A percentile compares a stretch with the other conserved stretches of the same genome.
These are phyloP conservation scores for Sclerotinia sclerotiorum DNA, from an alignment of 2,329 filamentous ascomycete species.

Conservation along the genomic window DNA sequence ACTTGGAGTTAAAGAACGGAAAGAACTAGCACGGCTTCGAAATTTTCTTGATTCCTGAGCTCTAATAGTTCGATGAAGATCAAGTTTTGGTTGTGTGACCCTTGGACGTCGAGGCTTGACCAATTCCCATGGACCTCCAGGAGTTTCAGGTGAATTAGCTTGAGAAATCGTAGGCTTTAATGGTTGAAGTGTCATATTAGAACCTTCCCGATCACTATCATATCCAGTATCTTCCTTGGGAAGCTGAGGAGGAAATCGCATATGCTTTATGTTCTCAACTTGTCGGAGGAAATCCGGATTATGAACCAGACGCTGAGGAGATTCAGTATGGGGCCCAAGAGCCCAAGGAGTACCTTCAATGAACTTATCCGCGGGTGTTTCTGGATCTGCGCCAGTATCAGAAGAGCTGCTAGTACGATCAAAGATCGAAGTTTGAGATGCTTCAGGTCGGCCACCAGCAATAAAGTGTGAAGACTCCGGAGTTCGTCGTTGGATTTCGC, in stretches of 20 bases:
- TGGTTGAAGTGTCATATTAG: conserved; percentile 29
- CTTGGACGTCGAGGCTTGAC: conserved; percentile 26
- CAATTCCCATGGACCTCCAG: conserved; percentile 35
- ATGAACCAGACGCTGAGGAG: conserved; percentile 32
- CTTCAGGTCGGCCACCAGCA: conserved; percentile 40
- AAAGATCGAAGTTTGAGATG: conserved; percentile 49
- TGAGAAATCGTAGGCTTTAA: not conserved
- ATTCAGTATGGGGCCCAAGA: conserved; percentile 34
- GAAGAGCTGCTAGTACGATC: conserved; percentile 52
- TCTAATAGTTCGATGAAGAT: conserved; percentile 46
- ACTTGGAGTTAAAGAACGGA: conserved; percentile 43
- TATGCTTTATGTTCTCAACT: conserved; percentile 22
- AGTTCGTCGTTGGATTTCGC: conserved; percentile 47
- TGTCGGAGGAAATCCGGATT: conserved; percentile 28
- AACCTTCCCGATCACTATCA: conserved; percentile 36
- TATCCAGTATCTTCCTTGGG: conserved; percentile 36
- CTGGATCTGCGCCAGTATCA: conserved; percentile 45
- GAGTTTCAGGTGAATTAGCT: conserved; percentile 20
- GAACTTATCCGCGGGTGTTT: conserved; percentile 41
- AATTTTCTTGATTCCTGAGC: conserved; percentile 45
- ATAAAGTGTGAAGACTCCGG: conserved; percentile 45
- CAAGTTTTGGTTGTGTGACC: conserved; percentile 33
- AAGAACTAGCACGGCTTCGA: conserved; percentile 48
- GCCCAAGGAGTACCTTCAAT: conserved; percentile 37
- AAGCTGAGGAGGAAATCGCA: conserved; percentile 27